Evolutionary conservation across 176 grass and related monocot species (phyloP).

Genomic region (Chrysopogon serrulatus): DNA sequence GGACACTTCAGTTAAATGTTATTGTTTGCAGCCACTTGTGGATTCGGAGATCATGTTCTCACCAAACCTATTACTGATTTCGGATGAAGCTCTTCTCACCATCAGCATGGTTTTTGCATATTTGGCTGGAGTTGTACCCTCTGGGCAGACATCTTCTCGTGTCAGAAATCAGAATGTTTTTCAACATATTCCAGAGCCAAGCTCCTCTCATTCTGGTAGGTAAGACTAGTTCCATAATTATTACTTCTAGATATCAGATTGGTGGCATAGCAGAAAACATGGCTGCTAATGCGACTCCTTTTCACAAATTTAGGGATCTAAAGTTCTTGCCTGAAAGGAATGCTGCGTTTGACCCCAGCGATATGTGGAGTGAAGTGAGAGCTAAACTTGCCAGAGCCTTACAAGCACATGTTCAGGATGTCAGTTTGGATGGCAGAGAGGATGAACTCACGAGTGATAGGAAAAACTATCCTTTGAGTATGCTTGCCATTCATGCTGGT

Average conservation of each 20-base stretch:
- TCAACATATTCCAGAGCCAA: conserved; percentile 24
- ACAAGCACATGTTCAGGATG: conserved; percentile 45
- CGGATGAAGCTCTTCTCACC: conserved; percentile 75
- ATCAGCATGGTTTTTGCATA: conserved; percentile 80
- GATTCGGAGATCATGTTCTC: conserved; percentile 43
- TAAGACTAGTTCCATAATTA: conserved; percentile 62
- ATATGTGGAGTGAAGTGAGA: conserved; percentile 56
- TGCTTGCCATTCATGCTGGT: conserved; percentile 74
- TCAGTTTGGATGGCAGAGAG: conserved; percentile 7
- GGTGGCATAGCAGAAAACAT: neutral
- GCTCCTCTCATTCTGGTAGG: conserved; percentile 75
- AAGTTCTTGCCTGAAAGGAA: conserved; percentile 24
- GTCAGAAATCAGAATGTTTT: conserved; percentile 7
- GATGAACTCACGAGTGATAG: conserved; percentile 35
- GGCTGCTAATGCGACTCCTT: neutral
- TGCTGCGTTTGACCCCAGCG: conserved; percentile 15
- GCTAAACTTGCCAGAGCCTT: conserved; percentile 77
- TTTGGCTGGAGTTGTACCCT: conserved; percentile 75
- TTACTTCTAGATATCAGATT: conserved; percentile 19
- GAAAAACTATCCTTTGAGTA: conserved; percentile 76
- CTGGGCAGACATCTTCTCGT: conserved; percentile 11
- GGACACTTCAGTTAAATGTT: conserved; percentile 30
- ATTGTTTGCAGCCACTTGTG: conserved; percentile 37
- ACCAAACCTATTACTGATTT: conserved; percentile 35
- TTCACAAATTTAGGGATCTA: conserved; percentile 30